Base-by-base conservation (phyloP, 2,329 filamentous ascomycete genomes). In the Thelonectria discophora region DNA sequence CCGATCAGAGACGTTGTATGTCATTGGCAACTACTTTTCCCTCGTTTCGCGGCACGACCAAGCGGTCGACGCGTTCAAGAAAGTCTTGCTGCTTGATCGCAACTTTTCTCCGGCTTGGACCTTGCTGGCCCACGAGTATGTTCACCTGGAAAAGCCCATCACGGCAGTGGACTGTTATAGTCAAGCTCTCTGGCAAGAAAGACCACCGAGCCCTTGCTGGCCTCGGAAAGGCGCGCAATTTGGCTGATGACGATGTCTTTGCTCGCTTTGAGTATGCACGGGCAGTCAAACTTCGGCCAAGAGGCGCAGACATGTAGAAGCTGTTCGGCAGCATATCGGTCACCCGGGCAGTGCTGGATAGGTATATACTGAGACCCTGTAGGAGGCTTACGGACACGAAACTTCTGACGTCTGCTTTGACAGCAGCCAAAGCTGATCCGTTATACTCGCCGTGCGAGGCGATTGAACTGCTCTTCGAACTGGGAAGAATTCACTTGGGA, bases 11-110 rank as follows among this genome's bases (percentile, higher is more conserved):
- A 37, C 49, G 34, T 39, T 24, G 12, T 52, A 32, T 39, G 49
- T 20, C 49, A 39, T 52, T 15, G 49, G 49, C n/a, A 52, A 52
- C 34, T 52, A 52, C 49, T 37, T 39, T 24, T 52, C 49, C 32
- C 32, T 39, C n/a, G 12, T 24, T 18, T 17, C n/a, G 10, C 49
- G 49, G n/a, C 49, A 52, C 37, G 30, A 37, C 12, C 32, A 52
- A 24, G 49, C 49, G 30, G 32, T 40, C 32, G 27, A 34, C 3
- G 20, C 11, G 7, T 52, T 52, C n/a, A 10, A 34, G 30, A 37
- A 52, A 40, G 49, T 32, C 21, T 52, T 37, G 34, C 34, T 37
- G 3, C 10, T 37, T 37, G 34, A 37, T 12, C 34, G 34, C 7
- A 15, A 15, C 15, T 37, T 15, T 15, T 37, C 34, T 37, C 34